Conservation (phyloP, 345 rosid species). For the Microcos paniculata region DNA sequence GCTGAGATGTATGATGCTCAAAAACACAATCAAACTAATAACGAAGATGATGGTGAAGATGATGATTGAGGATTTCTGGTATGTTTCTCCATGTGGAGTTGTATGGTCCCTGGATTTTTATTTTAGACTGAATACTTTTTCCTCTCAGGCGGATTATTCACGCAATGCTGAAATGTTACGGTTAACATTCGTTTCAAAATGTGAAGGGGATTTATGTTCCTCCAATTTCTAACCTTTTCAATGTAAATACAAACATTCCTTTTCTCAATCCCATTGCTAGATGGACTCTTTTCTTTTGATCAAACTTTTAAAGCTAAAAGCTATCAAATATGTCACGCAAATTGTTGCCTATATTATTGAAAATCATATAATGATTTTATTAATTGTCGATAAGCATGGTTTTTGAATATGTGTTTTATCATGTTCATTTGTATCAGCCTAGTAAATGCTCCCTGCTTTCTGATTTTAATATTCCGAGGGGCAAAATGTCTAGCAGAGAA, state of each 20-base stretch:
- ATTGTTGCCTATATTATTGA: neutral
- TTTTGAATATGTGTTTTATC: neutral
- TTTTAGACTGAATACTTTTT: neutral
- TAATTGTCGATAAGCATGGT: neutral
- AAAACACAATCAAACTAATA: conserved; percentile 65
- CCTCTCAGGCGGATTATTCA: neutral
- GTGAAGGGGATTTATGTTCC: neutral
- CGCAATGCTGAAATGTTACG: no score
- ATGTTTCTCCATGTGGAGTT: neutral
- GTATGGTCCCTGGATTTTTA: neutral
- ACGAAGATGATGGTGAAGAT: conserved; percentile 60
- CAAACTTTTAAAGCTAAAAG: neutral
- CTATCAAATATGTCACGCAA: neutral
- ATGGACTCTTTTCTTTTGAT: neutral
- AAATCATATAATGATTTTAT: neutral
- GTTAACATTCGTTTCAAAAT: neutral
- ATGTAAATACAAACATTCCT: neutral
- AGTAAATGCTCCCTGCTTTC: neutral
- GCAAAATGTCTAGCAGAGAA: neutral
- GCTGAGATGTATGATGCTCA: conserved; percentile 88
- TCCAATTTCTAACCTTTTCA: conserved; percentile 4
- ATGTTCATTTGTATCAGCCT: conserved; percentile 7
- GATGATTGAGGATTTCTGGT: conserved; percentile 48
- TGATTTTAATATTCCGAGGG: neutral
- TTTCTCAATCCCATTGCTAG: neutral